Base-by-base conservation (phyloP, 495 filamentous ascomycete genomes). In the Annulohypoxylon stygium region DNA sequence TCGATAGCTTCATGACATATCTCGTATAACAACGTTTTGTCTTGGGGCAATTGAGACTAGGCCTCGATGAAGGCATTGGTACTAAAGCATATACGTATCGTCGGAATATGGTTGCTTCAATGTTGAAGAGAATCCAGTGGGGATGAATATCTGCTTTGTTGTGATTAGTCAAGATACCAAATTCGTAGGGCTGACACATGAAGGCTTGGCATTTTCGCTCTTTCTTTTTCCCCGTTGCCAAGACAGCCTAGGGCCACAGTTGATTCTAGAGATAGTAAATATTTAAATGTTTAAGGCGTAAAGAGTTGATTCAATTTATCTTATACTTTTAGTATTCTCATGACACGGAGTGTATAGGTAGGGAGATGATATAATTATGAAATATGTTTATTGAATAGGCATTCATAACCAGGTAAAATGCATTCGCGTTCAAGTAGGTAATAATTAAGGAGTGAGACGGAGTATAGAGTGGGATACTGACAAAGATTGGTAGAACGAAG, bases 161-260 rank as follows among this genome's bases (percentile, higher is more conserved):
- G 23, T 64, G 51, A 53, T 75, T 71, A 61, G 72, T 67, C 50
- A 65, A 68, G 25, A 61, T 60, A 57, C 57, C 23, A 59, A 55
- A 65, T 68, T 54, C 50, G 36, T 75, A 75, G 64, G 72, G 72
- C 72, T 75, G 72, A 71, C 57, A 67, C 23, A 37, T 6, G 18
- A 64, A 57, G 36, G 10, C 67, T 70, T 70, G 63, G 72, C 71
- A 63, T 57, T 50, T 7, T 59, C 48, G 0, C 12, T 2, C 10
- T 43, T 11, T n/a, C 26, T 4, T 48, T 48, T 45, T 33, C 26
- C 48, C 48, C 41, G 41, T 71, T 41, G 45, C 43, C 37, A 58
- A 41, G 37, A 41, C 37, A 37, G 16, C 36, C 14, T 20, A 34
- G 26, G 26, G 25, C 26, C 14, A 11, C 11, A 1, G 26, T 58